Conservation (phyloP, 2,329 filamentous ascomycete genomes). For the Biscogniauxia mediterranea region DNA sequence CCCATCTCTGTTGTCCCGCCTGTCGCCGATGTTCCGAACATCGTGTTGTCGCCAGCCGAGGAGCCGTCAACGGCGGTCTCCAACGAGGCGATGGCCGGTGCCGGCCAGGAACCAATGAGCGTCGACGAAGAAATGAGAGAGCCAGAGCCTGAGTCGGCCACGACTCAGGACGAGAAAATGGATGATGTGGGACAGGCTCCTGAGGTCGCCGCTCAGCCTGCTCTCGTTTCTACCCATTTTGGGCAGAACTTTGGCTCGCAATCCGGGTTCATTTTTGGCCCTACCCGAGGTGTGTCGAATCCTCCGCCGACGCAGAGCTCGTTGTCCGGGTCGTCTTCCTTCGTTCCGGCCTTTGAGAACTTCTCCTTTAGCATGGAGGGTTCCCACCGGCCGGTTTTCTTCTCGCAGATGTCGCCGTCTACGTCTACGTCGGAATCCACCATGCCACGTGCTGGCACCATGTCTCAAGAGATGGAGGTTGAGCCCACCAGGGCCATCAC, state of each 20-base stretch:
- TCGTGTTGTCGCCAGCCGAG: not conserved
- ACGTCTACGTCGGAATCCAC: not conserved
- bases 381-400: not conserved
- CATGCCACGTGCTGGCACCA: not conserved
- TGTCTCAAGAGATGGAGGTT: not conserved
- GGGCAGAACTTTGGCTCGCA: not conserved
- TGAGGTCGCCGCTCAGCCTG: not conserved
- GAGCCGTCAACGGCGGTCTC: not conserved
- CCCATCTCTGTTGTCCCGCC: not conserved
- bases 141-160: not conserved
- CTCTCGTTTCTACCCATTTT: not conserved
- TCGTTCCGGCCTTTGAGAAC: not conserved
- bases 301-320: not conserved
- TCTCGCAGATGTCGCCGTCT: not conserved
- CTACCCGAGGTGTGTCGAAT: not conserved
- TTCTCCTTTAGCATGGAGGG: not conserved
- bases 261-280: not conserved
- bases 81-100: not conserved
- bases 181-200: not conserved
- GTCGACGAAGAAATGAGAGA: not conserved
- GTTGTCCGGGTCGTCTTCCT: not conserved
- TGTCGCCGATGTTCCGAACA: not conserved
- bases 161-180: not conserved
- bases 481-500: not conserved
- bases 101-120: not conserved